Evolutionary conservation across 1,284 basidiomycete species (phyloP).

Genomic region (Peniophora sp.): DNA sequence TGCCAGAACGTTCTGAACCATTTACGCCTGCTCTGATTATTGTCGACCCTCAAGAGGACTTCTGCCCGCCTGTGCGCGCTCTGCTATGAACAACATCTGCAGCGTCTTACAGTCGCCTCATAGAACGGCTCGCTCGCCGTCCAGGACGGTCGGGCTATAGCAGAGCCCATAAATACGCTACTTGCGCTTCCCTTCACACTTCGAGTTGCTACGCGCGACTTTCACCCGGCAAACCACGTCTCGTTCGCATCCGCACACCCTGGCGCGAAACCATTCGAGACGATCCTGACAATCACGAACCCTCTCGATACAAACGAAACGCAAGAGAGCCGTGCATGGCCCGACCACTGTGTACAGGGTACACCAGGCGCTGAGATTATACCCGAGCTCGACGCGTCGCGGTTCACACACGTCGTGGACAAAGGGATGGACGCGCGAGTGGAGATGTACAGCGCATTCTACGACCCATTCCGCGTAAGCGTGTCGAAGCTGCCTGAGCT

Average conservation of each 20-base stretch:
- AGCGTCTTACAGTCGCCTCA: not conserved
- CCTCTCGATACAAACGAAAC: slow-evolving; percentile 23
- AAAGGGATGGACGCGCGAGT: slow-evolving; percentile 29
- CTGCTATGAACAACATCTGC: not conserved
- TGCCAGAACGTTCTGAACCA: no score
- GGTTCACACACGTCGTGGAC: slow-evolving; percentile 23
- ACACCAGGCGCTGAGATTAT: slow-evolving; percentile 35
- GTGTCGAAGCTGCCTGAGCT: slow-evolving; percentile 25
- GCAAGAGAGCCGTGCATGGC: slow-evolving; percentile 47
- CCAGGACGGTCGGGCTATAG: slow-evolving; percentile 32
- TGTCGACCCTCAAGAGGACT: slow-evolving; percentile 60
- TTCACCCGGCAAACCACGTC: slow-evolving; percentile 51
- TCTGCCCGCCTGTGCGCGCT: slow-evolving; percentile 41
- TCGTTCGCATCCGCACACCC: slow-evolving; percentile 55
- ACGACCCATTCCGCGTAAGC: slow-evolving; percentile 24
- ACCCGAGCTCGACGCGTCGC: slow-evolving; percentile 22
- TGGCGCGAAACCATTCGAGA: slow-evolving; percentile 28
- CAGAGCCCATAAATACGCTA: slow-evolving; percentile 37
- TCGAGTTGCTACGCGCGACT: slow-evolving; percentile 40
- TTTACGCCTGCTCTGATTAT: slow-evolving; percentile 35
- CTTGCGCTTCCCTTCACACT: slow-evolving; percentile 31
- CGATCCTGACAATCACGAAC: slow-evolving; percentile 26
- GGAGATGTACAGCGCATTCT: slow-evolving; percentile 49
- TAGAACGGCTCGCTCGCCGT: slow-evolving; percentile 47
- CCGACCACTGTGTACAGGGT: slow-evolving; percentile 48